These are phyloP conservation scores for Kalaharituber pfeilii DNA, from an alignment of 2,329 filamentous ascomycete species.

Conservation along the genomic window DNA sequence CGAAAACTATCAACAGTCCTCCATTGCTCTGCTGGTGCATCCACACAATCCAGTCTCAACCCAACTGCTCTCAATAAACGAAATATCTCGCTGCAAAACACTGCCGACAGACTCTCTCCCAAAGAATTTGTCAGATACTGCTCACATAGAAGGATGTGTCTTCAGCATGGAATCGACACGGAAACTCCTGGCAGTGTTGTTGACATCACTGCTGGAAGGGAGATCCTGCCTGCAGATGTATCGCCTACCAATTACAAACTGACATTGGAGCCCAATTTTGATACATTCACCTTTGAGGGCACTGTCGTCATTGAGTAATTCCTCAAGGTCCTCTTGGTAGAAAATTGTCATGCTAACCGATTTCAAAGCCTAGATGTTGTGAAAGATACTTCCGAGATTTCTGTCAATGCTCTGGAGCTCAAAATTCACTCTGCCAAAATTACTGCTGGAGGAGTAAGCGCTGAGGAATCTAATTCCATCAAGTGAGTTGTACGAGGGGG, in stretches of 20 bases:
- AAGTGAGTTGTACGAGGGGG: constrained; percentile 19
- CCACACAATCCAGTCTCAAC: background rate
- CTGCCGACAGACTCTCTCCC: background rate
- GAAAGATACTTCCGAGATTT: constrained; percentile 68
- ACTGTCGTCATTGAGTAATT: constrained; percentile 61
- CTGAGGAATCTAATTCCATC: constrained; percentile 29
- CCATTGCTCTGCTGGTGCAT: background rate
- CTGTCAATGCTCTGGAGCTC: constrained; percentile 74
- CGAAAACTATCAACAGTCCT: background rate
- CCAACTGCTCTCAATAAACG: background rate
- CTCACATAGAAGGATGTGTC: constrained; percentile 17
- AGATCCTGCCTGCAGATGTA: constrained; percentile 81
- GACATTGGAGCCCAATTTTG: constrained; percentile 77
- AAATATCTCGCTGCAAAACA: background rate
- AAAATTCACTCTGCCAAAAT: constrained; percentile 62
- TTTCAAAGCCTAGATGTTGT: constrained; percentile 51
- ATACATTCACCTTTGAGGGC: constrained; percentile 73
- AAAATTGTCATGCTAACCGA: constrained; percentile 13
- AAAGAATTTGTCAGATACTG: constrained; percentile 15
- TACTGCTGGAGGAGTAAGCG: constrained; percentile 31
- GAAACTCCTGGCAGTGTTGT: constrained; percentile 12
- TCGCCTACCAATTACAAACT: constrained; percentile 84
- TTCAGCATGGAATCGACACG: constrained; percentile 6
- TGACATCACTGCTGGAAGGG: constrained; percentile 36
- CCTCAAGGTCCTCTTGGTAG: background rate